Evolutionary conservation across 176 grass and related monocot genomes (phyloP).

Genomic region (Chloris gayana): DNA sequence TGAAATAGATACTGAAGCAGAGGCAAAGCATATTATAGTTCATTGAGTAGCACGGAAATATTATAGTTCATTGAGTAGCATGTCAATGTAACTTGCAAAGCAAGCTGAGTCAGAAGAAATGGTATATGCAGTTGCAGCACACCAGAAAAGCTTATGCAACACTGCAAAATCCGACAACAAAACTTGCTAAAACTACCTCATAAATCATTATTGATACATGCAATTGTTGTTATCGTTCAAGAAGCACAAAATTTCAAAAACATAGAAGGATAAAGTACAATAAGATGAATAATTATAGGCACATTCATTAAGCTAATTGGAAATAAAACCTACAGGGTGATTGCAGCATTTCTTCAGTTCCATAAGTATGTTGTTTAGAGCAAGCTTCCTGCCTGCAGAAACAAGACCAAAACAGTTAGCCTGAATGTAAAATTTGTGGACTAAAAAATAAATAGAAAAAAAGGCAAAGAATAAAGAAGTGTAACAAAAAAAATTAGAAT

Average conservation of each 20-base stretch:
- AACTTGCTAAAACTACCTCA: neutral
- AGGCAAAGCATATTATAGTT: neutral
- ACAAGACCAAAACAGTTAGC: slow-evolving; percentile 8
- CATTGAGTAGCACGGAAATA: neutral
- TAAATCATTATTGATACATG: neutral
- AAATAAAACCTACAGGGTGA: slow-evolving; percentile 57
- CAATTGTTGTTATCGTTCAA: neutral
- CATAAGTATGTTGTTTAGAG: slow-evolving; percentile 62
- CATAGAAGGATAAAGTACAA: neutral
- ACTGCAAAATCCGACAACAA: neutral
- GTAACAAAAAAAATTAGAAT: neutral
- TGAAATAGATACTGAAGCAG: slow-evolving; percentile 59
- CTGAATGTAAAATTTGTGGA: neutral
- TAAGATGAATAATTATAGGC: slow-evolving; percentile 6
- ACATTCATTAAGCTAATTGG: slow-evolving; percentile 10
- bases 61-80: neutral
- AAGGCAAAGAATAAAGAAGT: slow-evolving; percentile 6
- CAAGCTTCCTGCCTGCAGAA: slow-evolving; percentile 59
- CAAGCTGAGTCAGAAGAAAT: neutral
- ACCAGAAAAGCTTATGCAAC: neutral
- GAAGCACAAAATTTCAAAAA: neutral
- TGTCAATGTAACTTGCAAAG: neutral
- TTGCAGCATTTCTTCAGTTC: slow-evolving; percentile 68
- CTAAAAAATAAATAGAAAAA: neutral
- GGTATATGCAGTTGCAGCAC: neutral